phyloP scores from a whole-genome alignment of 176 grass and related monocot species.

The Ensete glaucum region DNA sequence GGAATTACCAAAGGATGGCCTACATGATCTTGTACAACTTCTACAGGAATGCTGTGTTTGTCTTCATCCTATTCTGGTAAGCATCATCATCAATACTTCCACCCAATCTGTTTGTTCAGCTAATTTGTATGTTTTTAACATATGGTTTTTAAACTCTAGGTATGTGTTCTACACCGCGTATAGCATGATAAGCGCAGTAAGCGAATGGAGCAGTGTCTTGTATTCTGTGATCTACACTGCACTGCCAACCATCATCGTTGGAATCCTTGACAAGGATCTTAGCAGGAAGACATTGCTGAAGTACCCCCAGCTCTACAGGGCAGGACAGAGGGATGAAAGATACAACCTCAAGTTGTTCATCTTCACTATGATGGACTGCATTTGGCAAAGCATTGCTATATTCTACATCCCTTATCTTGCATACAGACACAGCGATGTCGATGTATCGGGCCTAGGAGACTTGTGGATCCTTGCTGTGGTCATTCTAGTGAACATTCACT shows the following conservation, averaged over 20 bases:
- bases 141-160: neutral
- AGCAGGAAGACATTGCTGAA: neutral
- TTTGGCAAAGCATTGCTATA: slow-evolving; percentile 3
- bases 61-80: slow-evolving; percentile 7
- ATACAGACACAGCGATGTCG: neutral
- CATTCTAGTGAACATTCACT: slow-evolving; percentile 3
- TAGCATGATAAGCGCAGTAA: slow-evolving; percentile 1
- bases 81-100: neutral
- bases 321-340: neutral
- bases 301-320: neutral
- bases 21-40: slow-evolving; percentile 11
- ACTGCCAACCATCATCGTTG: neutral
- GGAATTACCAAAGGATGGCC: slow-evolving; percentile 12
- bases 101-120: neutral
- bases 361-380: slow-evolving; percentile 1
- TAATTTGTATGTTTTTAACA: neutral
- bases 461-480: slow-evolving; percentile 4
- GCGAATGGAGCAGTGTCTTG: slow-evolving; percentile 9
- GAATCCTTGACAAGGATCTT: slow-evolving; percentile 1
- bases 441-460: neutral
- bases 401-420: slow-evolving; percentile 13
- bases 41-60: slow-evolving; percentile 4
- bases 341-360: slow-evolving; percentile 5
- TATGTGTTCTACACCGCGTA: slow-evolving; percentile 4
- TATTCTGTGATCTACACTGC: slow-evolving; percentile 2